Evolutionary conservation across 441 rosid genomes (phyloP), one percentile per base, ranked within the genome.

Genomic region (Brassica hybrid): DNA sequence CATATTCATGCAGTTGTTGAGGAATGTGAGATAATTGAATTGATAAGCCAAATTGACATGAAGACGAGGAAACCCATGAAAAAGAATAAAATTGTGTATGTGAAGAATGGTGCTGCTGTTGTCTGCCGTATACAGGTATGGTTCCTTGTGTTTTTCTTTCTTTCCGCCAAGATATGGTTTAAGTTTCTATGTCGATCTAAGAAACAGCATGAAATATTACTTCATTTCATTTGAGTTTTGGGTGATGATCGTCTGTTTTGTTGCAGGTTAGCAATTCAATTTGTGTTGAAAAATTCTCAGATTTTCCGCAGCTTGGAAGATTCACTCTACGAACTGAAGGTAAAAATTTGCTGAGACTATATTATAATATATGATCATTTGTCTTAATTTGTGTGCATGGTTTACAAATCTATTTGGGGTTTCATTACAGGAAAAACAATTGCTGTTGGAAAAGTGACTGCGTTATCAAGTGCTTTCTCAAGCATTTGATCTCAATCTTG

Each of bases 311-410:
- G 72, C 97, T 96, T 73, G 99, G 99, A 57, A 90, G 99, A 81
- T 96, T 96, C 81, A 94, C 97, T 69, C 94, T 96, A 74, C 94
- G 99, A 14, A 91, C 94, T 34, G 97, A 95, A 86, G 99, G 99
- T 90, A 75, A 60, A 30, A 7, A 56, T 64, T 30, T 65, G 14
- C 11, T 1, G 54, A 65, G 67, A 77, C 12, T 63, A 14, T 6
- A 6, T 19, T 16, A 56, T 27, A 71, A 17, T 61, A 19, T 21
- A 48, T 66, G 13, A 25, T 27, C 11, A 48, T 18, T 65, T 14
- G 16, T 13, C 67, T 23, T 65, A 3, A 12, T 36, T 13, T 7
- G 12, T 12, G 32, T 57, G 48, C 45, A 32, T 59, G 45, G 65
- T 11, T 72, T 16, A 67, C 66, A 38, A 48, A 43, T n/a, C 10